Percentiles rank a stretch among this genome's conserved stretches.
Conservation (phyloP, 2,329 filamentous ascomycete genomes). For the Cladosporium sp. region DNA sequence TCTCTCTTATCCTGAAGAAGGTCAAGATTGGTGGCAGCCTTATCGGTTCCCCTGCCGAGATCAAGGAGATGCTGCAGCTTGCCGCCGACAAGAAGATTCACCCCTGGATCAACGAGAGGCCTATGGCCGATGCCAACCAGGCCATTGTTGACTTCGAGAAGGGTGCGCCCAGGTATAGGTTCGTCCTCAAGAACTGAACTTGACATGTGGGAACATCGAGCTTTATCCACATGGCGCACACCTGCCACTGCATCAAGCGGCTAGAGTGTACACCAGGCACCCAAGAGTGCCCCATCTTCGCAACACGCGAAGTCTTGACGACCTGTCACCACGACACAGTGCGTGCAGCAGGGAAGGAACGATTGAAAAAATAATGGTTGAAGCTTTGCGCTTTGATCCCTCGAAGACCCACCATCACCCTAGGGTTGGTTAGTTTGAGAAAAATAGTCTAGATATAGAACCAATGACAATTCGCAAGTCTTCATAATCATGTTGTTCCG, state of each 20-base stretch:
- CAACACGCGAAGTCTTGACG: not conserved
- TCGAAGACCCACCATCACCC: not conserved
- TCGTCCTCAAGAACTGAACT: constrained; percentile 37
- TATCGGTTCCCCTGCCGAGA: constrained; percentile 57
- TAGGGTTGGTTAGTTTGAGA: not conserved
- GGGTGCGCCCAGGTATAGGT: constrained; percentile 53
- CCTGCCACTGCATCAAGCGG: not conserved
- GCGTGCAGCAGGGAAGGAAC: not conserved
- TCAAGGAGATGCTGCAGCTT: constrained; percentile 61
- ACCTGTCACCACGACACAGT: not conserved
- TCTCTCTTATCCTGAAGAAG: constrained; percentile 58
- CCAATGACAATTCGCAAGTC: not conserved
- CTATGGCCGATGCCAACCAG: constrained; percentile 59
- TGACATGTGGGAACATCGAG: not conserved
- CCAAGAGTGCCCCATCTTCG: not conserved
- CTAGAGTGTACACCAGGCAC: not conserved
- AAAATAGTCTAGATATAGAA: not conserved
- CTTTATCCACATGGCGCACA: not conserved
- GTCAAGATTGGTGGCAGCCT: constrained; percentile 45
- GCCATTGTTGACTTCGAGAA: constrained; percentile 57
- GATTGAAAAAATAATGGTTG: not conserved
- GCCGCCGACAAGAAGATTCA: constrained; percentile 59
- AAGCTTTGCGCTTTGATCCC: not conserved
- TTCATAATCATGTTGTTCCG: not conserved
- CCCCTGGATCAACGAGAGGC: constrained; percentile 62